Conservation (phyloP, 2,329 filamentous ascomycete genomes). For the Diaporthe humulicola region DNA sequence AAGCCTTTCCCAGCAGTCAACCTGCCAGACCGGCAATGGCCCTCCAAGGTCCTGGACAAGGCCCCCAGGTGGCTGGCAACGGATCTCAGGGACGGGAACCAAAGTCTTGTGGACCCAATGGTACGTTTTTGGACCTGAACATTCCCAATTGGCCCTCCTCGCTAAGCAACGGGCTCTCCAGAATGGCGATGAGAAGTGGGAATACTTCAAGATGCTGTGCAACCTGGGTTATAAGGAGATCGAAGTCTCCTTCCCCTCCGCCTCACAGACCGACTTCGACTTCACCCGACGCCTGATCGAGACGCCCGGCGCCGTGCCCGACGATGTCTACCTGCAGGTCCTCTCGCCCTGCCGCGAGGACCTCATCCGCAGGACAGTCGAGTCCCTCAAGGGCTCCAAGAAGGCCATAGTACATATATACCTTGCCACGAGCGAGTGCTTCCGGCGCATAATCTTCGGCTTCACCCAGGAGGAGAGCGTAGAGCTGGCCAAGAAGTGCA, state of each 20-base stretch:
- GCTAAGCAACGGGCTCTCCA: slow-evolving; percentile 50
- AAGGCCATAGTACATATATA: slow-evolving; percentile 97
- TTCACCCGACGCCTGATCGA: slow-evolving; percentile 90
- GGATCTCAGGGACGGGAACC: slow-evolving; percentile 92
- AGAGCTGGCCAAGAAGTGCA: slow-evolving; percentile 85
- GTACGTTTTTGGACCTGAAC: slow-evolving; percentile 59
- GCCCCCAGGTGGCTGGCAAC: slow-evolving; percentile 92
- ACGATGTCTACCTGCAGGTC: slow-evolving; percentile 93
- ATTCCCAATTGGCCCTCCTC: neutral
- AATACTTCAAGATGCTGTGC: slow-evolving; percentile 94
- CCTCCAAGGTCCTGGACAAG: slow-evolving; percentile 83
- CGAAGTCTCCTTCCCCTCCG: slow-evolving; percentile 94
- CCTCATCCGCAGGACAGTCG: slow-evolving; percentile 89
- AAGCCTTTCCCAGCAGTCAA: slow-evolving; percentile 76
- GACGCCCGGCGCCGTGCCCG: slow-evolving; percentile 84
- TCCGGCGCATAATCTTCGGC: slow-evolving; percentile 90
- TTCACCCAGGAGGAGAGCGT: slow-evolving; percentile 87
- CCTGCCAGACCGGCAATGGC: slow-evolving; percentile 84
- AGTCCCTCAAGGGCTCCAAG: slow-evolving; percentile 89
- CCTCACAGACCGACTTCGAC: slow-evolving; percentile 95
- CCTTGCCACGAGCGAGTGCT: slow-evolving; percentile 95
- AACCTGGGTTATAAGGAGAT: slow-evolving; percentile 98
- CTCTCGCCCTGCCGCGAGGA: slow-evolving; percentile 93
- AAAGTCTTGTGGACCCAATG: slow-evolving; percentile 94
- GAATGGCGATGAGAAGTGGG: slow-evolving; percentile 95